A percentile compares a stretch with the other conserved stretches of the same genome.
Evolutionary conservation across 1,139 yeast species (phyloP).

Genomic region (Pneumocystis murina): DNA sequence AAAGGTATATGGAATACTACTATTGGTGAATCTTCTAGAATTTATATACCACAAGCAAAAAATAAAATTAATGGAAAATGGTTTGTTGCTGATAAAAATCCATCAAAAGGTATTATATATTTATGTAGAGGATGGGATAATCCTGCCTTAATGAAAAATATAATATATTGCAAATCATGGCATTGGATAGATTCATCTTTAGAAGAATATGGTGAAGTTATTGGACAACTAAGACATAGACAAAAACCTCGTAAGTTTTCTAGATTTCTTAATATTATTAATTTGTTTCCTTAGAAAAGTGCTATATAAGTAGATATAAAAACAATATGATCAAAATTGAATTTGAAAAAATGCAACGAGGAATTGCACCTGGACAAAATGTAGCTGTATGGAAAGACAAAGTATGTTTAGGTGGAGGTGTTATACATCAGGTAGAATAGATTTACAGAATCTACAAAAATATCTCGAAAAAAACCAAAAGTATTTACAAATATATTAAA

Average conservation of each 20-base stretch:
- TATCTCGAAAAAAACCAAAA: neutral
- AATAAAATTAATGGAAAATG: slow-evolving; percentile 64
- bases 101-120: slow-evolving; percentile 51
- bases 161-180: slow-evolving; percentile 35
- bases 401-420: slow-evolving; percentile 67
- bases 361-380: slow-evolving; percentile 84
- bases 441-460: neutral
- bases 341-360: slow-evolving; percentile 38
- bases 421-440: slow-evolving; percentile 21
- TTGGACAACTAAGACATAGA: slow-evolving; percentile 8
- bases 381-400: slow-evolving; percentile 56
- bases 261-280: neutral
- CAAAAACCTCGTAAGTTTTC: slow-evolving; percentile 2
- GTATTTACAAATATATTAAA: neutral
- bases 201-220: slow-evolving; percentile 3
- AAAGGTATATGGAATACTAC: slow-evolving; percentile 89
- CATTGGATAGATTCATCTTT: slow-evolving; percentile 32
- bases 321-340: slow-evolving; percentile 22
- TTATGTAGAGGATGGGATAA: slow-evolving; percentile 65
- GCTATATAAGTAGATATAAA: slow-evolving; percentile 21
- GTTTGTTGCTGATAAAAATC: slow-evolving; percentile 65
- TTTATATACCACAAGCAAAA: slow-evolving; percentile 76
- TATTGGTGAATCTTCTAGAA: slow-evolving; percentile 69
- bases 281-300: neutral
- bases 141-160: slow-evolving; percentile 37